These are phyloP conservation scores for Boechera stricta DNA, from an alignment of 345 rosid species.

Conservation along the genomic window DNA sequence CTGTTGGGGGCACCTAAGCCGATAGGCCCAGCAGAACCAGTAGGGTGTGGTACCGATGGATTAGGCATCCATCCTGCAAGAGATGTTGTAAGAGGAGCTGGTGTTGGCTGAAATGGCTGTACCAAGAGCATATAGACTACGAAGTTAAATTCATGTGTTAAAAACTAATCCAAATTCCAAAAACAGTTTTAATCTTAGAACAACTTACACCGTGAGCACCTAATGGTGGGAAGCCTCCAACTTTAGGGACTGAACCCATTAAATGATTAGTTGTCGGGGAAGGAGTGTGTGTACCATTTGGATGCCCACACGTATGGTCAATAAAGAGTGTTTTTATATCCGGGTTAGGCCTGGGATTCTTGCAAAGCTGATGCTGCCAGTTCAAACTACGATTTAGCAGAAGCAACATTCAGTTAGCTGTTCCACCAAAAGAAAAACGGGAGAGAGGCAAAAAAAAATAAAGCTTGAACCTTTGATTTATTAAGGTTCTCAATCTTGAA, in stretches of 20 bases:
- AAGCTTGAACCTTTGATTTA: constrained; percentile 51
- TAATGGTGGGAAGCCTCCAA: constrained; percentile 55
- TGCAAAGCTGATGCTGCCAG: constrained; percentile 64
- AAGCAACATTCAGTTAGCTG: constrained; percentile 25
- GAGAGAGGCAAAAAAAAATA: neutral
- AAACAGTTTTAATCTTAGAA: constrained; percentile 6
- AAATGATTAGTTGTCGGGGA: constrained; percentile 57
- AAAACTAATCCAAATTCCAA: constrained; percentile 21
- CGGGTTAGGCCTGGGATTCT: constrained; percentile 59
- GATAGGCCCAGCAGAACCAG: constrained; percentile 53
- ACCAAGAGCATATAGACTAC: constrained; percentile 9
- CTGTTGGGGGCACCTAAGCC: constrained; percentile 49
- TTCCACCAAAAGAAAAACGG: neutral
- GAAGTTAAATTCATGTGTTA: constrained; percentile 8
- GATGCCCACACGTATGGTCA: constrained; percentile 58
- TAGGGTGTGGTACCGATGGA: constrained; percentile 53
- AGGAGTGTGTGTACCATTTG: constrained; percentile 55
- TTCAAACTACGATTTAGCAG: constrained; percentile 49
- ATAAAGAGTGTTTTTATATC: constrained; percentile 60
- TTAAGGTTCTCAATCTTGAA: constrained; percentile 59
- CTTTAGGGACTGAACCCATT: constrained; percentile 57
- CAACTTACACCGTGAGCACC: constrained; percentile 62
- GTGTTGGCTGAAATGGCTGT: constrained; percentile 60
- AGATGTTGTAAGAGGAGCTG: constrained; percentile 55
- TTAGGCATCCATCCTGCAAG: constrained; percentile 64